phyloP scores from a whole-genome alignment of 2,329 filamentous ascomycete genomes.

The Fusarium annulatum region DNA sequence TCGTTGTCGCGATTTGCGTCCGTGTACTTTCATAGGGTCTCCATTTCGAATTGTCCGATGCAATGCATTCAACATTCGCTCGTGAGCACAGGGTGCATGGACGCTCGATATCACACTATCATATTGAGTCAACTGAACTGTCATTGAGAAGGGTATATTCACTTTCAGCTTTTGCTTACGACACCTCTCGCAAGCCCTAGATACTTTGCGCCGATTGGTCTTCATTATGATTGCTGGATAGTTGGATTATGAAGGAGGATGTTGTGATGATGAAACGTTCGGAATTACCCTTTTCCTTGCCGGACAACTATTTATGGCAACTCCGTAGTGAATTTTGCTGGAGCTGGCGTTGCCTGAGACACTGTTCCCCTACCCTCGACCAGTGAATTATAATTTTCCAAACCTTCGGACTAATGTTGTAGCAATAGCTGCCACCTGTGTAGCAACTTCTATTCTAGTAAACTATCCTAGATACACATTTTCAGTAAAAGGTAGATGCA shows the following conservation, averaged over 20 bases:
- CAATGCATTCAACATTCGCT: background rate
- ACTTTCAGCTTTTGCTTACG: conserved; percentile 21
- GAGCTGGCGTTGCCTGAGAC: background rate
- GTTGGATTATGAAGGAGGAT: rapidly evolving
- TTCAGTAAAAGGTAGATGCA: too few species aligned
- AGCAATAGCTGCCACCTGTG: too few species aligned
- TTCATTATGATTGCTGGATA: background rate
- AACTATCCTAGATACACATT: too few species aligned
- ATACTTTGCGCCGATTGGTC: background rate
- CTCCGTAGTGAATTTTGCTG: rapidly evolving
- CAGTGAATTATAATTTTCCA: too few species aligned
- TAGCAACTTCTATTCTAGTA: too few species aligned
- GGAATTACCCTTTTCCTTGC: background rate
- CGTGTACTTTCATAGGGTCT: rapidly evolving
- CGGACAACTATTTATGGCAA: rapidly evolving
- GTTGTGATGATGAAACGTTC: background rate
- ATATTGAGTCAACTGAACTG: rapidly evolving
- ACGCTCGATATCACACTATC: background rate
- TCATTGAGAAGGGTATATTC: rapidly evolving
- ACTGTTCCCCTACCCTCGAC: too few species aligned
- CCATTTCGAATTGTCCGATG: rapidly evolving
- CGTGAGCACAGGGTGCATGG: background rate
- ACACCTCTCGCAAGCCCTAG: conserved; percentile 14
- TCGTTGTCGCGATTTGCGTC: rapidly evolving
- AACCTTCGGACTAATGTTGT: too few species aligned